Conservation (phyloP, 2,329 filamentous ascomycete species). For the Aspergillus fumigatus region DNA sequence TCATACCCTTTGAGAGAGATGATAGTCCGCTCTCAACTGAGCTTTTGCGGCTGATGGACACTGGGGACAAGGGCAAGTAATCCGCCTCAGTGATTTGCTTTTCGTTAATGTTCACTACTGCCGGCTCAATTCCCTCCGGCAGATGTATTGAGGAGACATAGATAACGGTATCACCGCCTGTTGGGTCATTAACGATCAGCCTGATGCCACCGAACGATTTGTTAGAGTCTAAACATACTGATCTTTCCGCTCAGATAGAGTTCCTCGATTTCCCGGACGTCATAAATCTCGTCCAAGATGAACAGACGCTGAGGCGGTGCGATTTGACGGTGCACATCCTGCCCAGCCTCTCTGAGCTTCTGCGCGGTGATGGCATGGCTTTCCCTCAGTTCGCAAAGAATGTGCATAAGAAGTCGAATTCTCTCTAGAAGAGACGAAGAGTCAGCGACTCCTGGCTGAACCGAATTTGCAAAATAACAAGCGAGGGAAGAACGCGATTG, state of each 20-base stretch:
- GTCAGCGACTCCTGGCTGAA: background rate
- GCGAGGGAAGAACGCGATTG: background rate
- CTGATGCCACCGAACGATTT: background rate
- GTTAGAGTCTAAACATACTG: constrained; percentile 21
- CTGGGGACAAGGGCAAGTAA: background rate
- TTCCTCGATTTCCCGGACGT: constrained; percentile 37
- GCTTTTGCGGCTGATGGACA: background rate
- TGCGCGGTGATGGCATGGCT: constrained; percentile 34
- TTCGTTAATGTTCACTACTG: background rate
- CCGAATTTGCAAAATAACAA: background rate
- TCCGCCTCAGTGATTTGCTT: background rate
- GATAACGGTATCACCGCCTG: background rate
- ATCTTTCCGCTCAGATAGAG: constrained; percentile 33
- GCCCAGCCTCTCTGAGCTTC: constrained; percentile 37
- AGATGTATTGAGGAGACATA: background rate
- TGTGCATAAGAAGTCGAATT: constrained; percentile 37
- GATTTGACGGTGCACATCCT: constrained; percentile 37
- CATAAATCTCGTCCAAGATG: constrained; percentile 40
- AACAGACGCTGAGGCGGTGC: constrained; percentile 30
- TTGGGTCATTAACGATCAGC: background rate
- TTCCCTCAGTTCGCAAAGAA: constrained; percentile 34
- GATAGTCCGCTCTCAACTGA: background rate
- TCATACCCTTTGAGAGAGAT: background rate
- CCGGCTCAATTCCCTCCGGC: background rate
- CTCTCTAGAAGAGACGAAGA: constrained; percentile 25